These are phyloP conservation scores for Monilinia vaccinii-corymbosi DNA, from an alignment of 2,329 filamentous ascomycete genomes.

Conservation along the genomic window DNA sequence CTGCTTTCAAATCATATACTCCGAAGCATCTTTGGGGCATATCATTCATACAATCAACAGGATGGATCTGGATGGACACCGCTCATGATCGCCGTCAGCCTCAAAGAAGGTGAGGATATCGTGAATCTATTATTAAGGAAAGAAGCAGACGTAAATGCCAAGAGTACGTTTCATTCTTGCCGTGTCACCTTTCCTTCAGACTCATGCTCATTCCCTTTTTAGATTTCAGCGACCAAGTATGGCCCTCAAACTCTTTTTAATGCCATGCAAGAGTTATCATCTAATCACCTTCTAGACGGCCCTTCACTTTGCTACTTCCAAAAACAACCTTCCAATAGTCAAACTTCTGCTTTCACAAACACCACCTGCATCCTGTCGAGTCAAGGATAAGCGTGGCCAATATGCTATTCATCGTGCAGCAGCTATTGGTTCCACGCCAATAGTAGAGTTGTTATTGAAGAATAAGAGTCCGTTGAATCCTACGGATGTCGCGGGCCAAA, in stretches of 20 bases:
- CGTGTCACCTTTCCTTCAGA: neutral
- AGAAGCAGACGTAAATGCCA: slow-evolving; percentile 64
- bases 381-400: slow-evolving; percentile 82
- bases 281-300: slow-evolving; percentile 50
- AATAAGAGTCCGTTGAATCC: slow-evolving; percentile 75
- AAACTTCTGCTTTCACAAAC: slow-evolving; percentile 66
- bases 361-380: slow-evolving; percentile 60
- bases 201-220: slow-evolving; percentile 6
- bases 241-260: neutral
- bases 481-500: slow-evolving; percentile 73
- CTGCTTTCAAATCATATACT: neutral
- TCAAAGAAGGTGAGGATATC: slow-evolving; percentile 62
- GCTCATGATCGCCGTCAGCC: slow-evolving; percentile 71
- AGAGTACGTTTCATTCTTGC: slow-evolving; percentile 42
- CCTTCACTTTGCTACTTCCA: slow-evolving; percentile 86
- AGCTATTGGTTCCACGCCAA: slow-evolving; percentile 79
- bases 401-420: slow-evolving; percentile 86
- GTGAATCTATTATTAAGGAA: slow-evolving; percentile 59
- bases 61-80: slow-evolving; percentile 77
- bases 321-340: slow-evolving; percentile 75
- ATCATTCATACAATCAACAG: slow-evolving; percentile 29
- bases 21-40: neutral
- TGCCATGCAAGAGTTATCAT: neutral
- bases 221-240: slow-evolving; percentile 59
- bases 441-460: slow-evolving; percentile 70